Percentiles rank a stretch among this genome's conserved stretches.
Evolutionary conservation across 208 protist genomes (phyloP).

Genomic region (Dictyostelium gargantuum): DNA sequence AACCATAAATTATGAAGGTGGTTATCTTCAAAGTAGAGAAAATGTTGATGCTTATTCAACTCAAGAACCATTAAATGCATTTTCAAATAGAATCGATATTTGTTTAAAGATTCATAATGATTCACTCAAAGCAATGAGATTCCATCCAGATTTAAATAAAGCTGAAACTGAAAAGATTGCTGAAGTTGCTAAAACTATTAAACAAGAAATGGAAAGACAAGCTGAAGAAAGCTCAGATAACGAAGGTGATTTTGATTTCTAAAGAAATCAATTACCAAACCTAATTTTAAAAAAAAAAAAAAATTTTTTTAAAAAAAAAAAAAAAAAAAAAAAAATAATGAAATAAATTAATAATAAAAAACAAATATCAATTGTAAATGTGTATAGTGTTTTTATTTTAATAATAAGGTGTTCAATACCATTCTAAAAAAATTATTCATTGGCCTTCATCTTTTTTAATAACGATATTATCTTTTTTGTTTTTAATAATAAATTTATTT

Average conservation of each 20-base stretch:
- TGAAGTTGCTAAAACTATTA: conserved; percentile 37
- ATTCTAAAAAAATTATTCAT: too few species aligned
- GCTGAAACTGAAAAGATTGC: conserved; percentile 57
- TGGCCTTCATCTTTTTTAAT: too few species aligned
- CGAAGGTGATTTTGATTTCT: conserved; percentile 9
- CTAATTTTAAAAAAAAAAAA: too few species aligned
- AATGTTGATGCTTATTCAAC: conserved; percentile 95
- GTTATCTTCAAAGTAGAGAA: conserved; percentile 93
- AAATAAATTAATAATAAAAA: not conserved
- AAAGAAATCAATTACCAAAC: not conserved
- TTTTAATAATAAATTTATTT: too few species aligned
- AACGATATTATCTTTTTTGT: too few species aligned
- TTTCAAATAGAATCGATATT: conserved; percentile 95
- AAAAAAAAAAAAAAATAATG: not conserved
- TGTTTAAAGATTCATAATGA: conserved; percentile 96
- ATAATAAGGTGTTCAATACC: too few species aligned
- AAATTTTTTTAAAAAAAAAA: not conserved
- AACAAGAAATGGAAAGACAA: conserved; percentile 52
- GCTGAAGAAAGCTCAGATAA: conserved; percentile 46
- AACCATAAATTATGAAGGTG: conserved; percentile 93
- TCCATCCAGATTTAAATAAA: conserved; percentile 60
- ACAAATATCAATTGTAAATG: not conserved
- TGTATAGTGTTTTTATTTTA: too few species aligned
- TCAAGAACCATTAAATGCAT: conserved; percentile 93
- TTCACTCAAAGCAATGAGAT: conserved; percentile 75